Base-by-base conservation (phyloP, 495 filamentous ascomycete species). In the Achaetomiella virescens region DNA sequence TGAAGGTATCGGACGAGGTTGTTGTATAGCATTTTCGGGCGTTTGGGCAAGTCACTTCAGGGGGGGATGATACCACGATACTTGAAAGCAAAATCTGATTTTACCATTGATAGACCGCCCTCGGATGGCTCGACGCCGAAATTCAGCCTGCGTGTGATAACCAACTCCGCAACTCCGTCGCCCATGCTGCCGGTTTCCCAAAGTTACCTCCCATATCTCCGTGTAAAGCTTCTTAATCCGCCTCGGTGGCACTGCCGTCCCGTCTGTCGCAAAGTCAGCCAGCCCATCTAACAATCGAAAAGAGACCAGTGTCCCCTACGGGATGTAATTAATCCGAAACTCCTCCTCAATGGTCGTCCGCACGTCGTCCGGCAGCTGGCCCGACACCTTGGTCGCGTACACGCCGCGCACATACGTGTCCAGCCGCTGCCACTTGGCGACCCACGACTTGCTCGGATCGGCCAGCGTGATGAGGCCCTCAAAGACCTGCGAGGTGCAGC, bases 401-500 rank as follows among this genome's bases (percentile, higher is more conserved):
- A 89, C 84, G 31, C 93, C 93, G 27, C 81, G 79, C 48, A 90
- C 84, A 71, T 90, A 96, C 25, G 79, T 82, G 70, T 96, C 87
- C 50, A 97, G 69, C n/a, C 93, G 79, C 73, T 97, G 90, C 88
- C 89, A 96, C 63, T 89, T 87, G 20, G 92, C 90, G 38, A 97
- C 88, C 93, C 93, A 98, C 63, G 86, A 91, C 51, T 73, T 80
- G 22, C 70, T 70, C 8, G 91, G 90, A 57, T 95, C 82, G n/a
- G 84, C 79, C 21, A 96, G 75, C 14, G 86, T 79, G 57, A 96
- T 87, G 52, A 97, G 69, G 10, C 92, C 92, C 66, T 98, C 92
- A 66, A 88, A 98, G 54, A 96, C 90, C 63, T 90, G 86, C 1
- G 90, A 96, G 25, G 93, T 98, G 81, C 90, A 96, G 72, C 91